These are phyloP conservation scores for Xanthoconium separans DNA, from an alignment of 1,284 basidiomycete genomes.

Conservation along the genomic window DNA sequence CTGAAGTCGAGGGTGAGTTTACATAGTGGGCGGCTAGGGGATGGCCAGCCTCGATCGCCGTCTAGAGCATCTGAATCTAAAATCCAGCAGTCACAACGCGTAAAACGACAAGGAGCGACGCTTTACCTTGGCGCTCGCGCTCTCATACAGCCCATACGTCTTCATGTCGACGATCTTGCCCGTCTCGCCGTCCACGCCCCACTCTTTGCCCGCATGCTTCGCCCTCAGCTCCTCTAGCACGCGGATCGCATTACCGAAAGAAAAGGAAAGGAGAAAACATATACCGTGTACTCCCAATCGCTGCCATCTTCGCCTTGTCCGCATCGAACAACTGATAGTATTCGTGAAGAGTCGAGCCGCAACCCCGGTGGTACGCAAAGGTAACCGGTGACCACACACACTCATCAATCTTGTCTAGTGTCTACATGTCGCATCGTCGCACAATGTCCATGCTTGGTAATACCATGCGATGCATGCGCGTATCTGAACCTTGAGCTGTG, in stretches of 20 bases:
- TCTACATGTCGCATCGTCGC: slow-evolving; percentile 84
- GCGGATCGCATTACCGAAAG: slow-evolving; percentile 83
- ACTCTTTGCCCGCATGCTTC: slow-evolving; percentile 90
- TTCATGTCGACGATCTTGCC: slow-evolving; percentile 98
- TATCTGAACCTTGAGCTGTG: slow-evolving; percentile 89
- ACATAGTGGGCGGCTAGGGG: no score
- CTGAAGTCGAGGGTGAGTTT: slow-evolving; percentile 33
- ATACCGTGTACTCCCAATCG: slow-evolving; percentile 52
- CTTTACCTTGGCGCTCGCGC: slow-evolving; percentile 93
- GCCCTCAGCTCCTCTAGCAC: slow-evolving; percentile 92
- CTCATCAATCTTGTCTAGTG: slow-evolving; percentile 87
- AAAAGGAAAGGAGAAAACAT: slow-evolving; percentile 18
- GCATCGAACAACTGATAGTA: slow-evolving; percentile 83
- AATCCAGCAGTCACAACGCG: no score
- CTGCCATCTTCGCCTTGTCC: slow-evolving; percentile 58
- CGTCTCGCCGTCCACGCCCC: slow-evolving; percentile 94
- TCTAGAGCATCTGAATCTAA: slow-evolving; percentile 96
- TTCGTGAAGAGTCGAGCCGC: slow-evolving; percentile 73
- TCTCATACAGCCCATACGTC: slow-evolving; percentile 90
- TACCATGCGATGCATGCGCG: slow-evolving; percentile 77
- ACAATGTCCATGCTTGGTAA: slow-evolving; percentile 88
- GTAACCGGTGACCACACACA: slow-evolving; percentile 85
- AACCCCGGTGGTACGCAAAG: slow-evolving; percentile 70
- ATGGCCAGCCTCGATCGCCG: slow-evolving; percentile 84
- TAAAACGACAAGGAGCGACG: no score